phyloP scores from a whole-genome alignment of 805 yeast genomes.

The Metschnikowia cerradonensis region DNA sequence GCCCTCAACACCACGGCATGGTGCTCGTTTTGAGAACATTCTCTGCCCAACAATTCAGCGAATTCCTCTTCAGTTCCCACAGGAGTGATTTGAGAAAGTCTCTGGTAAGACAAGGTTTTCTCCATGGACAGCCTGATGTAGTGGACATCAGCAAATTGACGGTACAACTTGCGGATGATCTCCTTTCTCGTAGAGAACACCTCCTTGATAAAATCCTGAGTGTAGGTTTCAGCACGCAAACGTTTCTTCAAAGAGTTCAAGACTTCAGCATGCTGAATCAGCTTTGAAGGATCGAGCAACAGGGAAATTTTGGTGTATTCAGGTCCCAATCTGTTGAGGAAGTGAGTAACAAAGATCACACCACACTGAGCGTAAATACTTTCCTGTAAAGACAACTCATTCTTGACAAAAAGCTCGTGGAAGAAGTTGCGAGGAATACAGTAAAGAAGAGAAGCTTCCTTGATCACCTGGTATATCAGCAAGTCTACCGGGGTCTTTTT shows the following conservation, averaged over 20 bases:
- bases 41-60: slow-evolving; percentile 58
- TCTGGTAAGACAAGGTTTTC: slow-evolving; percentile 80
- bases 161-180: slow-evolving; percentile 76
- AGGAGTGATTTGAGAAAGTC: slow-evolving; percentile 73
- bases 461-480: slow-evolving; percentile 82
- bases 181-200: slow-evolving; percentile 67
- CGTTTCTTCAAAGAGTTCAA: slow-evolving; percentile 79
- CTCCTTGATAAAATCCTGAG: slow-evolving; percentile 76
- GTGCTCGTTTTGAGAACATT: slow-evolving; percentile 76
- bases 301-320: slow-evolving; percentile 71
- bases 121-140: slow-evolving; percentile 69
- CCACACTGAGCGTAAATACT: slow-evolving; percentile 92
- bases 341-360: slow-evolving; percentile 88
- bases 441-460: slow-evolving; percentile 89
- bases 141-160: slow-evolving; percentile 88
- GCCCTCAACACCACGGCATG: slow-evolving; percentile 78
- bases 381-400: slow-evolving; percentile 88
- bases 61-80: slow-evolving; percentile 74
- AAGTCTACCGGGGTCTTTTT: slow-evolving; percentile 56
- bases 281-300: slow-evolving; percentile 58
- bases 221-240: slow-evolving; percentile 87
- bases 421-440: slow-evolving; percentile 87
- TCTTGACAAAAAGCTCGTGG: slow-evolving; percentile 64
- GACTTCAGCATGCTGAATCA: slow-evolving; percentile 68
- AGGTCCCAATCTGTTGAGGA: slow-evolving; percentile 88